These are phyloP conservation scores for Sporothrix variecibatus DNA, from an alignment of 2,329 filamentous ascomycete genomes.

Conservation along the genomic window DNA sequence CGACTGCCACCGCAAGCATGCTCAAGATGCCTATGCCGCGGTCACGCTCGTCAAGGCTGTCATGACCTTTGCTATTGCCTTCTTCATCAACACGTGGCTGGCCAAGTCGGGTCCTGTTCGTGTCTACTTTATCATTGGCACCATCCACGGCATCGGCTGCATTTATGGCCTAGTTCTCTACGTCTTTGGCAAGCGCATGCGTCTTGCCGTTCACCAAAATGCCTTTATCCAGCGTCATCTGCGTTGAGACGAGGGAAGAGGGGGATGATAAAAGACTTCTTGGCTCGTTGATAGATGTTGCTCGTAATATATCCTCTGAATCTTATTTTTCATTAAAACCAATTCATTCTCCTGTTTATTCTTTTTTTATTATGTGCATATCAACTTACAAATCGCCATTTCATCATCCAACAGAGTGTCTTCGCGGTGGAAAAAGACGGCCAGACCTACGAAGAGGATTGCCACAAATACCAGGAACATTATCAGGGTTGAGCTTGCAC, in stretches of 20 bases:
- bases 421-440: no score
- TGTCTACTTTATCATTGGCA: constrained; percentile 29
- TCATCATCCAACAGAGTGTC: no score
- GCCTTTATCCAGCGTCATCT: constrained; percentile 23
- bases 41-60: constrained; percentile 19
- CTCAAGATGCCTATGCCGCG: constrained; percentile 27
- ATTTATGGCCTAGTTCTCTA: constrained; percentile 26
- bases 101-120: constrained; percentile 20
- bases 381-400: no score
- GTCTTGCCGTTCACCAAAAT: constrained; percentile 24
- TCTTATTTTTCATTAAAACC: no score
- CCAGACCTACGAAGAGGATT: no score
- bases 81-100: constrained; percentile 26
- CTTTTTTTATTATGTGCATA: no score
- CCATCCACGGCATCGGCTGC: constrained; percentile 28
- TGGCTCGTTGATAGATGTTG: background rate
- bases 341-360: no score
- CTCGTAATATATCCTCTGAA: background rate
- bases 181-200: constrained; percentile 23
- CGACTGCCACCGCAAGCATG: constrained; percentile 28
- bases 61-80: constrained; percentile 28
- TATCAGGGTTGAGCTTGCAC: no score
- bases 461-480: no score
- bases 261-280: background rate
- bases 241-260: background rate